Evolutionary conservation across 768 basidiomycete genomes (phyloP).

Genomic region (Kwoniella sp.): DNA sequence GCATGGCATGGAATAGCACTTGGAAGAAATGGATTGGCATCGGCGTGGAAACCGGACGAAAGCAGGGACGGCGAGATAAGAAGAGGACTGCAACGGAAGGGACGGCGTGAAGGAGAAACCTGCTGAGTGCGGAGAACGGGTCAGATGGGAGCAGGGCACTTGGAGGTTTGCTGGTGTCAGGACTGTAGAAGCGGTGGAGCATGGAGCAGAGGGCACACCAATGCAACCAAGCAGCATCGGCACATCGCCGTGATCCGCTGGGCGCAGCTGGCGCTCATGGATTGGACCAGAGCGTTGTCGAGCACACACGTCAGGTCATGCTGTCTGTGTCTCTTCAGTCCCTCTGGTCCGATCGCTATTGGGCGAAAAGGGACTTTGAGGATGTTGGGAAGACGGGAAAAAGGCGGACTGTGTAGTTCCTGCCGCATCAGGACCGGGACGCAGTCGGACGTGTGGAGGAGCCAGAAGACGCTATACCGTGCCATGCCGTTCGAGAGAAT

Average conservation of each 20-base stretch:
- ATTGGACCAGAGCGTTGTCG: not conserved
- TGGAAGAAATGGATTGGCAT: not conserved
- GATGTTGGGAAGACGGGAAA: not conserved
- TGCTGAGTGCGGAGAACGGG: too few species aligned
- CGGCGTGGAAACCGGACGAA: not conserved
- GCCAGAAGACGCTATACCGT: not conserved
- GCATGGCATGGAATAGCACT: not conserved
- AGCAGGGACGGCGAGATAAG: too few species aligned
- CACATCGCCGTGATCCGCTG: too few species aligned
- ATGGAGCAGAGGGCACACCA: too few species aligned
- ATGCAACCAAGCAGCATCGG: too few species aligned
- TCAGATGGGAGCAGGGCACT: too few species aligned
- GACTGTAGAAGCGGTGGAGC: too few species aligned
- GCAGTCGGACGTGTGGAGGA: not conserved
- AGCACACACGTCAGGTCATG: not conserved
- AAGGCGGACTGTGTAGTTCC: not conserved
- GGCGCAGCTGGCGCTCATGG: too few species aligned
- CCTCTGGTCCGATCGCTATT: not conserved
- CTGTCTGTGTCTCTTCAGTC: not conserved
- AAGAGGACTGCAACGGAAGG: too few species aligned
- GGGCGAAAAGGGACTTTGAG: not conserved
- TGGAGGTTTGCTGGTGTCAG: too few species aligned
- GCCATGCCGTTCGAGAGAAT: not conserved
- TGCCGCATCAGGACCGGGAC: not conserved
- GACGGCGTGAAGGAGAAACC: too few species aligned